Conservation (phyloP, 331 rosid genomes). For the Pyracantha coccinea region DNA sequence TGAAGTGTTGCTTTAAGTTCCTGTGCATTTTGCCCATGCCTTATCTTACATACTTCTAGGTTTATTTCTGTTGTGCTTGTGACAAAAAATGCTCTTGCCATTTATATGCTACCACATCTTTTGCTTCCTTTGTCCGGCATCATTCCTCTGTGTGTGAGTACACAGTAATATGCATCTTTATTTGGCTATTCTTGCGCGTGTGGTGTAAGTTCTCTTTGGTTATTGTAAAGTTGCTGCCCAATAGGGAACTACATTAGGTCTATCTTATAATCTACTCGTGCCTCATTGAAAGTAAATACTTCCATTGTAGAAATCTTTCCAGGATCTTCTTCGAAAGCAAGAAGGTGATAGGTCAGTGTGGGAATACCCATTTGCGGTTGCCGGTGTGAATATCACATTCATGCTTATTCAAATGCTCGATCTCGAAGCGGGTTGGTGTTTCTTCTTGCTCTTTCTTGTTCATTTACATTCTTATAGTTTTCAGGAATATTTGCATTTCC, state of each 20-base stretch:
- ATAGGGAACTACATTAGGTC: not conserved
- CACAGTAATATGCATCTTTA: not conserved
- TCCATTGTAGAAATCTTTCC: conserved; percentile 80
- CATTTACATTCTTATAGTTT: not conserved
- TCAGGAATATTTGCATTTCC: not conserved
- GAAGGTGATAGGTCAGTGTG: conserved; percentile 96
- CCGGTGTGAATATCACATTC: conserved; percentile 98
- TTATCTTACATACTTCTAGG: not conserved
- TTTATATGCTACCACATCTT: not conserved
- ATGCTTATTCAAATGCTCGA: conserved; percentile 99
- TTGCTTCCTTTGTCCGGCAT: not conserved
- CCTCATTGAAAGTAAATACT: conserved; percentile 10
- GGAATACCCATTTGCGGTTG: conserved; percentile 99
- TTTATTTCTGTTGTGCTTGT: not conserved
- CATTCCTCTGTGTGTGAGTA: not conserved
- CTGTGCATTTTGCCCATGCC: not conserved
- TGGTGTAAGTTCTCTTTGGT: not conserved
- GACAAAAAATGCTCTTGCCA: not conserved
- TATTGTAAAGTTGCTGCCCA: not conserved
- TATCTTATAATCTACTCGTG: conserved; percentile 8
- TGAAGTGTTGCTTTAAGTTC: not conserved
- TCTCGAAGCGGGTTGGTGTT: conserved; percentile 82
- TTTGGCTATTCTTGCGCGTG: not conserved
- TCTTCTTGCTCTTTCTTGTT: conserved; percentile 16
- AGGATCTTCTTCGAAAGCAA: conserved; percentile 89